phyloP scores from a whole-genome alignment of 179 eudicot species.

The Vitellaria paradoxa region DNA sequence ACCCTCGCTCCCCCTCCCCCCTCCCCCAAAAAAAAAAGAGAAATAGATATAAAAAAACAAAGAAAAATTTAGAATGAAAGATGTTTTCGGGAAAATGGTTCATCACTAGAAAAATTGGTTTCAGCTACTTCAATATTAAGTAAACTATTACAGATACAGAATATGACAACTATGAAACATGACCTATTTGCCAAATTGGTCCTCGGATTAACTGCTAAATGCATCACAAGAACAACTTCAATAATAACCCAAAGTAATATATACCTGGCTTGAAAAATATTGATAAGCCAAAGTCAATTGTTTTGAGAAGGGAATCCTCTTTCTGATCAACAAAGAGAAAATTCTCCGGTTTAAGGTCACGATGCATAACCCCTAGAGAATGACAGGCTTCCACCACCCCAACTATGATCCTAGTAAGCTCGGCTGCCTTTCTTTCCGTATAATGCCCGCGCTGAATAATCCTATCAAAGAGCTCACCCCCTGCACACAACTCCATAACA shows the following conservation, averaged over 20 bases:
- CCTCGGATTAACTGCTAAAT: not conserved
- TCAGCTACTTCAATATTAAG: too few relatives aligned
- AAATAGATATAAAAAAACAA: too few relatives aligned
- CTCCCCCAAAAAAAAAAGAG: too few relatives aligned
- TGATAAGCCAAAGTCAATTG: conserved; percentile 48
- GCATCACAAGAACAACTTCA: not conserved
- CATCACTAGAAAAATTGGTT: not conserved
- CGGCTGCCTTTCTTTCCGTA: conserved; percentile 48
- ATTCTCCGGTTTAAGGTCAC: conserved; percentile 47
- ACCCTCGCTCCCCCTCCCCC: not conserved
- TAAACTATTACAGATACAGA: not conserved
- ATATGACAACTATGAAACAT: not conserved
- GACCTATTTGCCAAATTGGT: not conserved
- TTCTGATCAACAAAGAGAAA: conserved; percentile 44
- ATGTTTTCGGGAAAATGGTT: not conserved
- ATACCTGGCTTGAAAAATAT: conserved; percentile 56
- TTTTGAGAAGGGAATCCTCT: conserved; percentile 46
- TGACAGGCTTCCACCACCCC: conserved; percentile 48
- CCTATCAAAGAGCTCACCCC: conserved; percentile 53
- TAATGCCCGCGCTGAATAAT: conserved; percentile 48
- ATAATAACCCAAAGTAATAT: not conserved
- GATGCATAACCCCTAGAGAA: conserved; percentile 47
- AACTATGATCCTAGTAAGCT: conserved; percentile 35
- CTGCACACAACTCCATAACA: conserved; percentile 29
- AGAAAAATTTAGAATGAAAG: not conserved